phyloP scores from a whole-genome alignment of 2,329 filamentous ascomycete genomes.

The Alternaria alternata region DNA sequence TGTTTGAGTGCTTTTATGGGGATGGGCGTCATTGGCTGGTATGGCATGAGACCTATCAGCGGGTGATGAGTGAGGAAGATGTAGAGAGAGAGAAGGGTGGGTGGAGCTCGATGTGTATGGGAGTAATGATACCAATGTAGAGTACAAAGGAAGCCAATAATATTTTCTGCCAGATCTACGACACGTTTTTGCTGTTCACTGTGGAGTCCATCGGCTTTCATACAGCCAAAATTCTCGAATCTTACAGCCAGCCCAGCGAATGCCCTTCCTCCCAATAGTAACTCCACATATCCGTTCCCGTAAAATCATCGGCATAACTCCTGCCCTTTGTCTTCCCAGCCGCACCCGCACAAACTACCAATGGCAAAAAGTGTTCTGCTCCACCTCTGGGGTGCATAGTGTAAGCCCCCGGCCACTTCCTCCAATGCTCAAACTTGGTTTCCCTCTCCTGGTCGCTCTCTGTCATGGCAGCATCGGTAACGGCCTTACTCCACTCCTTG shows the following conservation, averaged over 20 bases:
- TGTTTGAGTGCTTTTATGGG: conserved; percentile 73
- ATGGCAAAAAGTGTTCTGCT: conserved; percentile 67
- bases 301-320: conserved; percentile 60
- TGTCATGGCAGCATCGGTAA: conserved; percentile 54
- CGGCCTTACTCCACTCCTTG: conserved; percentile 57
- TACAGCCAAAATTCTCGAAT: neutral
- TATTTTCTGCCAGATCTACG: neutral
- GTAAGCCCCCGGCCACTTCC: conserved; percentile 58
- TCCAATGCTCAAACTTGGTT: conserved; percentile 57
- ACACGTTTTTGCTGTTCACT: too few relatives aligned
- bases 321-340: conserved; percentile 54
- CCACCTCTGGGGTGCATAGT: conserved; percentile 63
- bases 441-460: conserved; percentile 49
- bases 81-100: neutral
- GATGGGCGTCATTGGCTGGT: conserved; percentile 72
- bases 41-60: conserved; percentile 59
- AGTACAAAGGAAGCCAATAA: neutral
- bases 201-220: neutral
- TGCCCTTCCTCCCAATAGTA: conserved; percentile 61
- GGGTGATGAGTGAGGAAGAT: neutral
- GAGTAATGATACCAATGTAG: neutral
- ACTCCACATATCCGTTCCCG: conserved; percentile 61
- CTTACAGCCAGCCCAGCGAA: neutral
- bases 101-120: neutral
- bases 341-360: conserved; percentile 65